phyloP scores from a whole-genome alignment of 306 rosid species.

The Sphenostylis stenocarpa region DNA sequence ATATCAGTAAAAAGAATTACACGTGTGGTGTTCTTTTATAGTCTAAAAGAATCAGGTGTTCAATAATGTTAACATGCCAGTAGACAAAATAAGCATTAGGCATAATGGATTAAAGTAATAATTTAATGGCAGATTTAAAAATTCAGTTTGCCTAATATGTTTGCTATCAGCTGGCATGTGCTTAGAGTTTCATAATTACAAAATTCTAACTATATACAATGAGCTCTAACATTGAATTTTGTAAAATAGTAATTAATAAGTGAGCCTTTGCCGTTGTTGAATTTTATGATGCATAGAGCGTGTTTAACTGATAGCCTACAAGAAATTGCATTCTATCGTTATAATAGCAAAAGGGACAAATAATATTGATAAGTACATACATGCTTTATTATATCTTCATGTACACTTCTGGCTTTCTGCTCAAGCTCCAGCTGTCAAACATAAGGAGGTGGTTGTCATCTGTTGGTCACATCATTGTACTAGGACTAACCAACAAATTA shows the following conservation, averaged over 20 bases:
- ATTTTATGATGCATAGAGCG: constrained; percentile 19
- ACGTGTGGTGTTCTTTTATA: neutral
- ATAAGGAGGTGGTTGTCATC: constrained; percentile 25
- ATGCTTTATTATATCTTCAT: constrained; percentile 67
- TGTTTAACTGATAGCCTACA: constrained; percentile 8
- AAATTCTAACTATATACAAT: neutral
- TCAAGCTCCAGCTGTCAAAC: constrained; percentile 68
- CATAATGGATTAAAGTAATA: neutral
- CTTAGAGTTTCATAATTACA: constrained; percentile 5
- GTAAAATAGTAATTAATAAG: constrained; percentile 12
- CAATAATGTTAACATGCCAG: constrained; percentile 7
- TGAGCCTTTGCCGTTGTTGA: neutral
- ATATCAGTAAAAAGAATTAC: constrained; percentile 18
- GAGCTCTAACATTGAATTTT: neutral
- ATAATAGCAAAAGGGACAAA: constrained; percentile 21
- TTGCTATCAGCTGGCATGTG: neutral
- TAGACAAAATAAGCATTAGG: neutral
- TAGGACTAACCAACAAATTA: constrained; percentile 13
- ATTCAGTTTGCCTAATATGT: constrained; percentile 15
- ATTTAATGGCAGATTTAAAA: constrained; percentile 27
- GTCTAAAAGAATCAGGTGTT: neutral
- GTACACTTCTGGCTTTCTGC: constrained; percentile 72
- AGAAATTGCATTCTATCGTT: constrained; percentile 7
- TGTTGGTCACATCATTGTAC: constrained; percentile 4
- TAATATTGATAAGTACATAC: constrained; percentile 44